Base-by-base conservation (phyloP, 2,329 filamentous ascomycete genomes). In the Lanzia echinophila region DNA sequence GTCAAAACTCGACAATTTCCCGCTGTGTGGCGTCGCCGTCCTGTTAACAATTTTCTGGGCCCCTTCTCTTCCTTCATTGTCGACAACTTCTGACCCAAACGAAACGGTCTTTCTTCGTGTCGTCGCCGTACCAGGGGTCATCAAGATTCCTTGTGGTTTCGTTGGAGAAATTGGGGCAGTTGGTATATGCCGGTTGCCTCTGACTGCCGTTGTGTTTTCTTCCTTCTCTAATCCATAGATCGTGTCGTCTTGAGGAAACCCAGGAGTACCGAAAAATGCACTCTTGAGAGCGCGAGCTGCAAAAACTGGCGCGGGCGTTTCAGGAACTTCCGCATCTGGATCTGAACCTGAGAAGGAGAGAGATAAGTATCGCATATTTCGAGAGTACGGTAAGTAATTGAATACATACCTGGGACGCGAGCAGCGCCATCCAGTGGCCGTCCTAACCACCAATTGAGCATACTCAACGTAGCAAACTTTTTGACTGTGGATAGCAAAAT, bases 281-380 rank as follows among this genome's bases (percentile, higher is more conserved):
- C 76, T 82, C 62, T 80, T 84, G 63, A 86, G 72, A 6, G 83
- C 83, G 56, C 83, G 77, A 36, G 82, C 82, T 2, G 82, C 83
- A 64, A 86, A 86, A 0, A 86, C 77, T 2, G 83, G 82, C 0
- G 81, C 83, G 6, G 83, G 83, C 15, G 83, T 86, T 61, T 86
- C 82, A 38, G 82, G 82, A 32, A 73, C 73, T 15, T 86, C 82
- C 31, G 20, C 33, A 24, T 53, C 50, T 2, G 50, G 50, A 28
- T 53, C 50, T 19, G 24, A 17, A 11, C 36, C 50, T 53, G 13
- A 28, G 13, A 8, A 8, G 19, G 6, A 10, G 7, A 19, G 2
- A 22, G 11, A n/a, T 41, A 17, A 41, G 38, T 41, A 41, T 41
- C 19, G 38, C n/a, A 41, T 22, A 20, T 8, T 19, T 41, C 4